Evolutionary conservation across 805 yeast genomes (phyloP), one percentile per base, ranked within the genome.

Genomic region (Kluyveromyces starmeri): DNA sequence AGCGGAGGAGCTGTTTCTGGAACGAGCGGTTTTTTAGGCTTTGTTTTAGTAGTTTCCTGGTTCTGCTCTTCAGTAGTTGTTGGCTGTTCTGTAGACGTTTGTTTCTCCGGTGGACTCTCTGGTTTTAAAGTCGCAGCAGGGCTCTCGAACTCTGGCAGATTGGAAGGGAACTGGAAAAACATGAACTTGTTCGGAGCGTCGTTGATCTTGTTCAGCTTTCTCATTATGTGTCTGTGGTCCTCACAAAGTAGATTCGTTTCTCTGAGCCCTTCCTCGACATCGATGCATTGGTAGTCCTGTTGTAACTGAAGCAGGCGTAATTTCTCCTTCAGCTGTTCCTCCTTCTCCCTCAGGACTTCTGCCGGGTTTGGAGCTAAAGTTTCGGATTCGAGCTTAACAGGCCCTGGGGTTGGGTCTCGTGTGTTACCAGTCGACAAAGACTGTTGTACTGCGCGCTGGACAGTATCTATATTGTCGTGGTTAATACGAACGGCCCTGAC

Each of bases 401-500:
- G 30, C 13, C 37, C 49, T 7, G 59, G 58, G 1, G 59, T 54
- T 2, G 45, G 44, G 27, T 53, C 59, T 20, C 55, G 42, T 5
- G 58, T 47, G 7, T 47, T 32, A 9, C 39, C 37, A 12, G 39
- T 48, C 6, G 51, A 44, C 12, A 55, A 40, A 3, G 58, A 39
- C 20, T 50, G 57, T 25, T 58, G 54, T 2, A 55, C 42, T 5
- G 42, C 56, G 16, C 40, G 45, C 37, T 64, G 62, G 14, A 61
- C 52, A 1, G 52, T 39, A 4, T 53, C 60, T 11, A 61, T 51
- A n/a, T 58, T 68, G 23, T 57, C 61, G 35, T 64, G 68, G 20
- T 64, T 68, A 8, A 63, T 59, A 55, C 85, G 67, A 7, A 65
- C 65, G 1, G 89, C 83, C 45, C 86, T 69, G 4, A 81, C 78